Percentiles rank a stretch among this genome's conserved stretches.
These are phyloP conservation scores for Trichoderma lentiforme DNA, from an alignment of 2,329 filamentous ascomycete genomes.

Conservation along the genomic window DNA sequence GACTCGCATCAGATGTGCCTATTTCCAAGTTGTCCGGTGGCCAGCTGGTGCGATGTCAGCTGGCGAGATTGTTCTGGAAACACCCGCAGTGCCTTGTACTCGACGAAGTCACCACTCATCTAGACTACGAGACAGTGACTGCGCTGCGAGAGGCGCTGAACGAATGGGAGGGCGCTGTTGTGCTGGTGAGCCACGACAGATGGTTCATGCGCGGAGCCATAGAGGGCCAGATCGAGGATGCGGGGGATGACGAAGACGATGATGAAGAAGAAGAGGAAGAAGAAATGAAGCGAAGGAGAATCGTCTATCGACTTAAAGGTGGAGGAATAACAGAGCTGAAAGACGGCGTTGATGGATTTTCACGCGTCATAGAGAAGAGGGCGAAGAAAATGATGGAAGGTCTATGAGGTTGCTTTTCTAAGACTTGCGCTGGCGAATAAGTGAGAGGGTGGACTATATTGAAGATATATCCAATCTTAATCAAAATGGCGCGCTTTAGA, in stretches of 20 bases:
- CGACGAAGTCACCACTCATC: conserved; percentile 80
- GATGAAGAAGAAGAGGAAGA: conserved; percentile 45
- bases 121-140: conserved; percentile 77
- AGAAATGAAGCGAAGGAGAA: conserved; percentile 44
- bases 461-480: background rate
- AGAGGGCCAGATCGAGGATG: conserved; percentile 37
- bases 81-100: conserved; percentile 70
- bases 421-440: background rate
- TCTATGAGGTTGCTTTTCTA: background rate
- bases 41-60: conserved; percentile 64
- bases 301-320: conserved; percentile 58
- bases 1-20: conserved; percentile 69
- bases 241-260: conserved; percentile 33
- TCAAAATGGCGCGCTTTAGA: background rate
- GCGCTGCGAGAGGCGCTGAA: conserved; percentile 65
- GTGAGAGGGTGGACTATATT: background rate
- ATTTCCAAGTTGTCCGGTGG: conserved; percentile 73
- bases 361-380: conserved; percentile 58
- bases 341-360: conserved; percentile 64
- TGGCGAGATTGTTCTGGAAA: conserved; percentile 66
- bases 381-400: conserved; percentile 43
- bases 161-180: conserved; percentile 68
- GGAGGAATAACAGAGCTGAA: conserved; percentile 55
- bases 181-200: conserved; percentile 78
- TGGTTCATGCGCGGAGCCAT: conserved; percentile 75